Evolutionary conservation across 805 yeast species (phyloP).

Genomic region (Maudiozyma turicensis): DNA sequence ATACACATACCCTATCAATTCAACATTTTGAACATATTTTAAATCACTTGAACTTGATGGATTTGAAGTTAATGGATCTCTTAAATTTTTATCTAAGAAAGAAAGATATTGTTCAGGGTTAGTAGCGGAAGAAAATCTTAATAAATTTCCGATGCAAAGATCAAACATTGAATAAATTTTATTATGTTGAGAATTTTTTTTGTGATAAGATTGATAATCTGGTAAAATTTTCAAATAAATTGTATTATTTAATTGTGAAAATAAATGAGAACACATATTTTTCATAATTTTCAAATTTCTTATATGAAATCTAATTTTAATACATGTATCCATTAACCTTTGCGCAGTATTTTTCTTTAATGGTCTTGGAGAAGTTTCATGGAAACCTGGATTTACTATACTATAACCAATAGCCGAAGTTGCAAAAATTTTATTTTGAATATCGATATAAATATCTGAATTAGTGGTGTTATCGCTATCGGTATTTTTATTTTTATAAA

Average conservation of each 20-base stretch:
- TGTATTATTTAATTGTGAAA: slow-evolving; percentile 5
- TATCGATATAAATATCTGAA: neutral
- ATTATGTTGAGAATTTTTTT: slow-evolving; percentile 6
- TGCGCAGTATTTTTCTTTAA: slow-evolving; percentile 21
- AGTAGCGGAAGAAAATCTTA: slow-evolving; percentile 41
- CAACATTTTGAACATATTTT: slow-evolving; percentile 27
- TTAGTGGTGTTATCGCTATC: neutral
- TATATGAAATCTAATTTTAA: slow-evolving; percentile 28
- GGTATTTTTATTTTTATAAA: neutral
- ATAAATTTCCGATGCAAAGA: slow-evolving; percentile 23
- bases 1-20: slow-evolving; percentile 36
- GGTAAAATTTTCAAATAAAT: slow-evolving; percentile 10
- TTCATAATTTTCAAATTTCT: slow-evolving; percentile 26
- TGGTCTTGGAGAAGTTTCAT: slow-evolving; percentile 27
- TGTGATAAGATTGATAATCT: slow-evolving; percentile 11
- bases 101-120: slow-evolving; percentile 37
- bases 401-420: slow-evolving; percentile 26
- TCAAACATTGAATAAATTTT: slow-evolving; percentile 12
- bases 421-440: slow-evolving; percentile 13
- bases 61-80: slow-evolving; percentile 4
- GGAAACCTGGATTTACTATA: slow-evolving; percentile 26
- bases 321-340: slow-evolving; percentile 22
- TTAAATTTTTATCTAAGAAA: slow-evolving; percentile 12
- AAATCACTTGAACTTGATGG: slow-evolving; percentile 1
- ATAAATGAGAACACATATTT: slow-evolving; percentile 13